Evolutionary conservation across 805 yeast species (phyloP).

Genomic region (Wickerhamiella azymoides): DNA sequence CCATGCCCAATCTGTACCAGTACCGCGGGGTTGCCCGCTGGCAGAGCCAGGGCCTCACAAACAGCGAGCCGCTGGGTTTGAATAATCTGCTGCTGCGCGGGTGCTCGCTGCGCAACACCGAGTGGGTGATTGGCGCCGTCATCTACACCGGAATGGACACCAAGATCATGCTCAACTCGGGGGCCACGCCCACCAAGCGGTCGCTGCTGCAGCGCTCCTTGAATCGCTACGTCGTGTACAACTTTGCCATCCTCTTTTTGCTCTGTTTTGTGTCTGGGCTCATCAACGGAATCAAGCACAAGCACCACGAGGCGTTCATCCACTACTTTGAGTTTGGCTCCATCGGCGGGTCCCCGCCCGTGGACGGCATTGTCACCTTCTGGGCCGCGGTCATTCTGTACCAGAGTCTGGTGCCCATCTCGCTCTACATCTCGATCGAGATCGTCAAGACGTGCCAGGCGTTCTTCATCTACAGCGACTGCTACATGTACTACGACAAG

Average conservation of each 20-base stretch:
- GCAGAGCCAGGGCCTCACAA: slow-evolving; percentile 16
- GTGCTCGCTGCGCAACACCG: slow-evolving; percentile 55
- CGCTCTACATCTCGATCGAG: slow-evolving; percentile 65
- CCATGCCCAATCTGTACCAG: slow-evolving; percentile 48
- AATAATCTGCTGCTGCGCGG: slow-evolving; percentile 61
- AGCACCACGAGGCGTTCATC: slow-evolving; percentile 32
- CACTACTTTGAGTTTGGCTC: slow-evolving; percentile 48
- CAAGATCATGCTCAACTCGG: slow-evolving; percentile 66
- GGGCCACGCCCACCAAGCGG: slow-evolving; percentile 61
- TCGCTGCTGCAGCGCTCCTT: slow-evolving; percentile 52
- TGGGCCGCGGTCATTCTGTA: slow-evolving; percentile 61
- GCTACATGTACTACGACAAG: slow-evolving; percentile 51
- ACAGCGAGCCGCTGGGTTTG: slow-evolving; percentile 41
- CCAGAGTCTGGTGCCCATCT: slow-evolving; percentile 68
- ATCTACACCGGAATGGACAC: slow-evolving; percentile 67
- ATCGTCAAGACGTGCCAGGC: slow-evolving; percentile 69
- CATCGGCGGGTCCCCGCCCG: slow-evolving; percentile 43
- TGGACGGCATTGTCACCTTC: slow-evolving; percentile 53
- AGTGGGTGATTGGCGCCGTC: slow-evolving; percentile 62
- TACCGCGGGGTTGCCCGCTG: slow-evolving; percentile 29
- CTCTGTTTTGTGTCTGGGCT: slow-evolving; percentile 59
- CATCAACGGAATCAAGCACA: slow-evolving; percentile 52
- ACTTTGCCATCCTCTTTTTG: slow-evolving; percentile 46
- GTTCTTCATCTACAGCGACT: slow-evolving; percentile 56
- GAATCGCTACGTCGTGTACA: slow-evolving; percentile 50